These are phyloP conservation scores for Ilex asprella DNA, from an alignment of 257 asterid genomes.

Conservation along the genomic window DNA sequence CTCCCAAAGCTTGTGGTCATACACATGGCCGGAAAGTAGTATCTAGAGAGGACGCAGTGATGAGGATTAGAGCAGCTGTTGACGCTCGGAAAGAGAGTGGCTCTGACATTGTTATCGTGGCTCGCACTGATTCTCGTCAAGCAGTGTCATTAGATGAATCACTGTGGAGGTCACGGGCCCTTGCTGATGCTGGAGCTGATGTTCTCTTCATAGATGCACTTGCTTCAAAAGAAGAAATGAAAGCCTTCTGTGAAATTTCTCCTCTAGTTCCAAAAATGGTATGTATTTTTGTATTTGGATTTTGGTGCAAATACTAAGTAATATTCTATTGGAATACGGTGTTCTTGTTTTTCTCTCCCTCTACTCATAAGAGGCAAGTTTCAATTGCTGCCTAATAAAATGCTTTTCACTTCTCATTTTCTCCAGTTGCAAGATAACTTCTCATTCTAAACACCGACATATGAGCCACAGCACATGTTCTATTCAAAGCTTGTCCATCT, in stretches of 20 bases:
- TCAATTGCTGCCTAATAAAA: no score
- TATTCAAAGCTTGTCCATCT: no score
- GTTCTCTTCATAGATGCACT: conserved; percentile 91
- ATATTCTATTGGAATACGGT: no score
- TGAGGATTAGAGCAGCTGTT: conserved; percentile 80
- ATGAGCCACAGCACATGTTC: no score
- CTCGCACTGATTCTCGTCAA: conserved; percentile 96
- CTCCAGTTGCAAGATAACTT: no score
- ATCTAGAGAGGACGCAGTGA: conserved; percentile 80
- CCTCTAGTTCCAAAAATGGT: conserved; percentile 89
- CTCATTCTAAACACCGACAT: no score
- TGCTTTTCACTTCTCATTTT: no score
- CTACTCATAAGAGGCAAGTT: no score
- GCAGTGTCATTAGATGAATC: conserved; percentile 82
- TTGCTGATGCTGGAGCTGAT: conserved; percentile 95
- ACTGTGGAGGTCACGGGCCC: conserved; percentile 79
- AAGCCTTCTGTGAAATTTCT: conserved; percentile 69
- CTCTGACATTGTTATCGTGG: conserved; percentile 86
- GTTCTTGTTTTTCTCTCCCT: no score
- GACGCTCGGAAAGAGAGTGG: conserved; percentile 92
- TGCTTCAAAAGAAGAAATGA: conserved; percentile 88
- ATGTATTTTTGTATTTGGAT: conserved; percentile 7
- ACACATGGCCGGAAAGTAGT: conserved; percentile 84
- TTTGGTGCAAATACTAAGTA: neutral
- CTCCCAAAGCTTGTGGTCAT: conserved; percentile 99